Percentiles rank a stretch among this genome's conserved stretches.
Conservation (phyloP, 1,284 basidiomycete species). For the Takashimella tepidaria region DNA sequence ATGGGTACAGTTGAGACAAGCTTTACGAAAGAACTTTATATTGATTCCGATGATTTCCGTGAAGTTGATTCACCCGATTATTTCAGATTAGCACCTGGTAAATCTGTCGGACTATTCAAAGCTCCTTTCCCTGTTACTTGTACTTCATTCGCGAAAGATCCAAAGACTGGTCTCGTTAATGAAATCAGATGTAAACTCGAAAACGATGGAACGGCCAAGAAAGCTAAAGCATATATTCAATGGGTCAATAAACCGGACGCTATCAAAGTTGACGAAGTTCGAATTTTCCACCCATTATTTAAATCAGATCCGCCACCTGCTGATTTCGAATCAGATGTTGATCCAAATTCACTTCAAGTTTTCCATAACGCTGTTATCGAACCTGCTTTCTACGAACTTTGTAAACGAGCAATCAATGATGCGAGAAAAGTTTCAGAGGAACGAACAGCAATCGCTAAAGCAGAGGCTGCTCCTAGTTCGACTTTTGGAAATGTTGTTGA, state of each 20-base stretch:
- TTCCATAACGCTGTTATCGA: constrained; percentile 79
- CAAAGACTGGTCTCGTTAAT: constrained; percentile 62
- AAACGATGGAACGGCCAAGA: constrained; percentile 59
- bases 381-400: constrained; percentile 80
- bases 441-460: constrained; percentile 56
- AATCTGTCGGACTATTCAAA: constrained; percentile 94
- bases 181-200: constrained; percentile 79
- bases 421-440: constrained; percentile 64
- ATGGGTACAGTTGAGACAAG: constrained; percentile 79
- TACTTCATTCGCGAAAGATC: constrained; percentile 74
- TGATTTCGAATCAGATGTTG: constrained; percentile 79
- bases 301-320: constrained; percentile 85
- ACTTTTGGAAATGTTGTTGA: constrained; percentile 62
- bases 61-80: constrained; percentile 88
- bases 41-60: constrained; percentile 92
- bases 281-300: constrained; percentile 90
- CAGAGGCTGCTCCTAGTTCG: constrained; percentile 18
- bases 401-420: constrained; percentile 61
- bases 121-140: constrained; percentile 95
- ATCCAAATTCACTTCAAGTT: constrained; percentile 73
- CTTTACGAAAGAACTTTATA: constrained; percentile 86
- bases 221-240: constrained; percentile 94
- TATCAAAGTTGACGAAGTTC: constrained; percentile 78
- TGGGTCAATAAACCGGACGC: constrained; percentile 88
- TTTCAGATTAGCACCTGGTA: constrained; percentile 94